A percentile compares a stretch with the other conserved stretches of the same genome.
Evolutionary conservation across 1,284 basidiomycete species (phyloP).

Genomic region (Trametes pubescens): DNA sequence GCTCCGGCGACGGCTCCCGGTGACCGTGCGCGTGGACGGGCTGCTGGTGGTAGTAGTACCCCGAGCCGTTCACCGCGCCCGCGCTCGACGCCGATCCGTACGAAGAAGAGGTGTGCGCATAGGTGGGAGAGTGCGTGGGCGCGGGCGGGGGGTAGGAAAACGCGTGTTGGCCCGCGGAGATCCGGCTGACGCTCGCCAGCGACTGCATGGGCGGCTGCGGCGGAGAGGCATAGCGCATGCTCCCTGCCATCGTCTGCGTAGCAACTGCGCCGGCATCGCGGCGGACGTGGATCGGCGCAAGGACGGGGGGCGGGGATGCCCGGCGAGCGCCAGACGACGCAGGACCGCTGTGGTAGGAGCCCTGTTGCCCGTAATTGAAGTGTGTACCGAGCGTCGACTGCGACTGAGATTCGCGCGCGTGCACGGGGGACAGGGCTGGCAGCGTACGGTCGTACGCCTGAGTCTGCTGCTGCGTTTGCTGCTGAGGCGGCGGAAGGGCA

Average conservation of each 20-base stretch:
- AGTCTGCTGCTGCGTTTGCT: conserved; percentile 9
- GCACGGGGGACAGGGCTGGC: conserved; percentile 21
- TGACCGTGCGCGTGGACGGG: conserved; percentile 12
- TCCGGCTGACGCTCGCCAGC: conserved; percentile 21
- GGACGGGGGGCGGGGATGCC: conserved; percentile 34
- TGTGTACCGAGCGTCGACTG: conserved; percentile 18
- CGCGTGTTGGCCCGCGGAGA: conserved; percentile 17
- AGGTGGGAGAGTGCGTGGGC: conserved; percentile 17
- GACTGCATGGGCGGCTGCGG: conserved; percentile 21
- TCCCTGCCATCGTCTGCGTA: not conserved
- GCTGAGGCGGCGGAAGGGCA: conserved; percentile 29
- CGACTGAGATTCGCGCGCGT: conserved; percentile 21
- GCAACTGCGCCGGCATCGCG: conserved; percentile 15
- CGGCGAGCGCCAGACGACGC: conserved; percentile 3
- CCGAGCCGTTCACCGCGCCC: conserved; percentile 4
- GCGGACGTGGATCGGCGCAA: conserved; percentile 37
- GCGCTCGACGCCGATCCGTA: conserved; percentile 13
- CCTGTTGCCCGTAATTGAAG: conserved; percentile 19
- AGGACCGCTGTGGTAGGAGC: conserved; percentile 14
- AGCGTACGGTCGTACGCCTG: conserved; percentile 24
- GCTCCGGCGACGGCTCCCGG: conserved; percentile 25
- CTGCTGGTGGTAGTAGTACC: conserved; percentile 21
- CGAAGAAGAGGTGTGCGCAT: conserved; percentile 6
- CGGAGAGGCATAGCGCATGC: conserved; percentile 21
- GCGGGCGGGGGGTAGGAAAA: conserved; percentile 23